Evolutionary conservation across 2,329 filamentous ascomycete genomes (phyloP), one percentile per base, ranked within the genome.

Genomic region (Alternaria novae-zelandiae): DNA sequence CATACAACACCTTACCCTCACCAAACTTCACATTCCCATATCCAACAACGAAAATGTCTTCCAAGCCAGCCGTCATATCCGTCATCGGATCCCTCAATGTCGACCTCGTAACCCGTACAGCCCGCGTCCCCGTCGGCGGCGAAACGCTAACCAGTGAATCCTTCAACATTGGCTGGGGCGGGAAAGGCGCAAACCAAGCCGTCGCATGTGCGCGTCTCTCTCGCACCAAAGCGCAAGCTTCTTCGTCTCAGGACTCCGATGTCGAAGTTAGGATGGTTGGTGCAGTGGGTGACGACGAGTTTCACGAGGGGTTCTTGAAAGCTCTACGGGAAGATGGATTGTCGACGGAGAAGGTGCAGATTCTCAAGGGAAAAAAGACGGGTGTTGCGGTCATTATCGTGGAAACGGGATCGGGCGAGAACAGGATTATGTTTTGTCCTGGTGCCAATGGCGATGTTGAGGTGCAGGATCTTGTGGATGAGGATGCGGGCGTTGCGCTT

Each of bases 141-240:
- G 95, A 99, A 82, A 98, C 95, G 3, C 86, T 98, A 55, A 94
- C 92, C 3, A 88, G 93, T 51, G 89, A 84, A 68, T 89, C 88
- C 20, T 97, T 97, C 82, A 86, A 86, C 75, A 93, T 90, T 36
- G 94, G 91, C 46, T 90, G 91, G 28, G 96, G 95, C 73, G 95
- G 96, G 61, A 99, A 99, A 83, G 95, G 95, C 68, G 94, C 94
- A 64, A 98, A 98, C 83, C 95, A 98, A 83, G 94, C 94, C 63
- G 92, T 97, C 59, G 93, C 94, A 23, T 94, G 91, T 81, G 92
- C 90, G 54, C 92, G 95, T 67, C 87, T 96, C 54, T 96, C 92
- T 1, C 87, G 91, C 26, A 83, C 83, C 3, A 68, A 75, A 57
- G 46, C 70, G 7, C 74, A 78, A 60, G 74, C 76, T 15, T 55